Evolutionary conservation across 768 basidiomycete species (phyloP).

Genomic region (Suillus decipiens): DNA sequence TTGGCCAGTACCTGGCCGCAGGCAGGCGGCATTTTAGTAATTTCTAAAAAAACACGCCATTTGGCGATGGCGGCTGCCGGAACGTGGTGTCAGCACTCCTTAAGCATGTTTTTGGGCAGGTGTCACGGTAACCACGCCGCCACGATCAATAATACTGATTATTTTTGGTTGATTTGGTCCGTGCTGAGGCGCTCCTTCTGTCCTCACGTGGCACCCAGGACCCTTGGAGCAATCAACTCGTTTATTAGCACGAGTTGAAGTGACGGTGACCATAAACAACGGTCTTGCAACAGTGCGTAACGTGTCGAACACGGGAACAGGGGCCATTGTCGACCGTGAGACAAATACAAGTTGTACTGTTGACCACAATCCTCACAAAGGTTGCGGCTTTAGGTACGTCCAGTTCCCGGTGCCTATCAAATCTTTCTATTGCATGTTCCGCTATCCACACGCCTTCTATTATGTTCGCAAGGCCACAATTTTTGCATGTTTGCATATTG

Average conservation of each 20-base stretch:
- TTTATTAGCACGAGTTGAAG: not conserved
- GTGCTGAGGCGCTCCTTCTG: not conserved
- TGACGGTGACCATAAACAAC: not conserved
- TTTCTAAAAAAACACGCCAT: not conserved
- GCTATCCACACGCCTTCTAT: not conserved
- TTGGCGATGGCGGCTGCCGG: not conserved
- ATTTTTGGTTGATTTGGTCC: not conserved
- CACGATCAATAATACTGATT: not conserved
- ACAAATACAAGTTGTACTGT: not conserved
- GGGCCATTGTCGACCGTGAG: not conserved
- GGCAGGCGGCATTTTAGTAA: not conserved
- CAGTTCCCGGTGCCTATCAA: slow-evolving; percentile 9
- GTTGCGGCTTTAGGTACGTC: slow-evolving; percentile 7
- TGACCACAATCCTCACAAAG: not conserved
- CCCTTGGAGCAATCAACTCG: not conserved
- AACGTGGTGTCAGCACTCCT: not conserved
- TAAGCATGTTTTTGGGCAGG: not conserved
- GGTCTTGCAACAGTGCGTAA: not conserved
- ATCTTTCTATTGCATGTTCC: not conserved
- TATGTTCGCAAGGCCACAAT: not conserved
- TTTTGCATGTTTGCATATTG: not conserved
- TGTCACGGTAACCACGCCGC: not conserved
- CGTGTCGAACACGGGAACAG: not conserved
- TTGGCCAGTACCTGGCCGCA: not conserved
- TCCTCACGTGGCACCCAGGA: slow-evolving; percentile 3